A percentile compares a stretch with the other conserved stretches of the same genome.
Conservation (phyloP, 768 basidiomycete genomes). For the Kwoniella dejecticola region DNA sequence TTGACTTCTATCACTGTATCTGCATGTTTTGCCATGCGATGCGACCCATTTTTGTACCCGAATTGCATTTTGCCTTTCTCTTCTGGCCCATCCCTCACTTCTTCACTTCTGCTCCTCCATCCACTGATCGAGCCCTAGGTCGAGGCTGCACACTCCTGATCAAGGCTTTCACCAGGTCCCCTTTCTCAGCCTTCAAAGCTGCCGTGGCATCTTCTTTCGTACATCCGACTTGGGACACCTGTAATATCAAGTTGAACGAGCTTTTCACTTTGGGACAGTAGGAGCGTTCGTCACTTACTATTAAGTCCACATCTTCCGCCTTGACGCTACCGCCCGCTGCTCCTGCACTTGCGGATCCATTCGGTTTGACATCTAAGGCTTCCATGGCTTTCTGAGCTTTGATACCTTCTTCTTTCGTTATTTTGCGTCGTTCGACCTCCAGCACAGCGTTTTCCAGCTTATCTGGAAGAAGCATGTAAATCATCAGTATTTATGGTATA, state of each 20-base stretch:
- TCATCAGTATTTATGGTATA: not conserved
- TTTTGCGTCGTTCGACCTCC: conserved; percentile 35
- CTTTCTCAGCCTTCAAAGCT: conserved; percentile 36
- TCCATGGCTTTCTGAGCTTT: conserved; percentile 48
- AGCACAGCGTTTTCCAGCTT: conserved; percentile 46
- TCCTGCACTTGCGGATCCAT: not conserved
- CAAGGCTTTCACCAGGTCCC: conserved; percentile 48
- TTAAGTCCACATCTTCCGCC: conserved; percentile 42
- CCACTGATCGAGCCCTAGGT: conserved; percentile 37
- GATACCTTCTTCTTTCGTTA: conserved; percentile 40
- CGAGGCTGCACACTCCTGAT: conserved; percentile 42
- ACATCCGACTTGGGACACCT: conserved; percentile 41
- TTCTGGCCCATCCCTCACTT: too few species aligned
- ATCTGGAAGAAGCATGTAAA: conserved; percentile 18
- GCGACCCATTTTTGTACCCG: too few species aligned
- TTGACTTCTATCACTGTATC: not conserved
- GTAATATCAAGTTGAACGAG: not conserved
- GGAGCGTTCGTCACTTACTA: conserved; percentile 27
- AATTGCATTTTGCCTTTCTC: too few species aligned
- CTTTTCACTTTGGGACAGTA: not conserved
- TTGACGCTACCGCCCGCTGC: conserved; percentile 22
- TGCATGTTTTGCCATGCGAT: too few species aligned
- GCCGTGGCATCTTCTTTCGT: conserved; percentile 31
- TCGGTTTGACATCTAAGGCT: conserved; percentile 34
- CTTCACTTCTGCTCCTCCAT: conserved; percentile 33